A percentile compares a stretch with the other conserved stretches of the same genome.
Evolutionary conservation across 371 early-diverging fungal genomes (phyloP).

Genomic region (Coelomomyces lativittatus): DNA sequence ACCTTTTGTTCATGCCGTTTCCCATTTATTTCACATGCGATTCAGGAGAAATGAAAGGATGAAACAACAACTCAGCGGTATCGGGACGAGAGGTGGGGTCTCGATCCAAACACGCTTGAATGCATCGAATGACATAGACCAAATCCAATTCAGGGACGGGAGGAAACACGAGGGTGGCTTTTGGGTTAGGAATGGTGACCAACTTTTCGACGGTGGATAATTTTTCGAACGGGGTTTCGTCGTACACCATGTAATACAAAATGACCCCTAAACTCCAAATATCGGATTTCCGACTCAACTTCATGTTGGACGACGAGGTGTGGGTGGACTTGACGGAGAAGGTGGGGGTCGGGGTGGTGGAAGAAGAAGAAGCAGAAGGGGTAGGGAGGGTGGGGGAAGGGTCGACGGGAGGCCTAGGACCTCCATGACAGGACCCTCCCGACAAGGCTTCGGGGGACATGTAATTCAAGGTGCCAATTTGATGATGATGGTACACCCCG

Average conservation of each 20-base stretch:
- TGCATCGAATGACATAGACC: slow-evolving; percentile 4
- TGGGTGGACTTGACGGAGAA: too few species aligned
- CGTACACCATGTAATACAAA: slow-evolving; percentile 87
- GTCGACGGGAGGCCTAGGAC: neutral
- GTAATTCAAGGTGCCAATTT: slow-evolving; percentile 88
- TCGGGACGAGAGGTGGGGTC: slow-evolving; percentile 48
- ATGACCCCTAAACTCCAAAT: slow-evolving; percentile 97
- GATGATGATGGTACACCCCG: slow-evolving; percentile 70
- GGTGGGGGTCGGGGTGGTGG: neutral
- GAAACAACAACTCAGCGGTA: slow-evolving; percentile 49
- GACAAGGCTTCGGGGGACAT: slow-evolving; percentile 95
- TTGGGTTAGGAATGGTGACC: slow-evolving; percentile 47
- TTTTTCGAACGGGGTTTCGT: slow-evolving; percentile 67
- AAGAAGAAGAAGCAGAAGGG: slow-evolving; percentile 8
- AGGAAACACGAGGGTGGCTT: slow-evolving; percentile 39
- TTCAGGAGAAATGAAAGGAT: slow-evolving; percentile 41
- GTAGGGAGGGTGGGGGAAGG: slow-evolving; percentile 2
- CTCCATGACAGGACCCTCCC: slow-evolving; percentile 6
- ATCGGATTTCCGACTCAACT: slow-evolving; percentile 59
- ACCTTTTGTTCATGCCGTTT: too few species aligned
- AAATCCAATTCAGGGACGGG: slow-evolving; percentile 4
- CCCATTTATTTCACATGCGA: too few species aligned
- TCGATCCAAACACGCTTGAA: slow-evolving; percentile 45
- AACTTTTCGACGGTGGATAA: slow-evolving; percentile 46
- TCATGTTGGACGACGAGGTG: neutral